Percentiles rank a stretch among this genome's conserved stretches.
These are phyloP conservation scores for Actinidia polygama DNA, from an alignment of 179 eudicot species.

Conservation along the genomic window DNA sequence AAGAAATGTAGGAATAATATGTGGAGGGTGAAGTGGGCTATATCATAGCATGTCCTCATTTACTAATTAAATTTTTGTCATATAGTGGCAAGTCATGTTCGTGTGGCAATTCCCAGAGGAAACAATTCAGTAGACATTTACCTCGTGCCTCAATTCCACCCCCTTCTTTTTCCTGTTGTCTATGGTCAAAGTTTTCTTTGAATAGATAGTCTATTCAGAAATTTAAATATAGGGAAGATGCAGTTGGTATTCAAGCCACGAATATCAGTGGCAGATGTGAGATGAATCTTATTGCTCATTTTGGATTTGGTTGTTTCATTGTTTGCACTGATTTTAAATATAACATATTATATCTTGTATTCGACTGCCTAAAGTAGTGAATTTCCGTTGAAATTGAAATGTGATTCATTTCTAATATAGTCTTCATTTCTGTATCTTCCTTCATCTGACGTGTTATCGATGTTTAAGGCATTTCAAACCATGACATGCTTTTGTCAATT, in stretches of 20 bases:
- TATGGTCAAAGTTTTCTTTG: too few species aligned
- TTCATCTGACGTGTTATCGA: slow-evolving; percentile 10
- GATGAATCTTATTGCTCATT: not conserved
- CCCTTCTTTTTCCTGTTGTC: not conserved
- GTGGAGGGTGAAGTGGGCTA: not conserved
- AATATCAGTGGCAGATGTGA: not conserved
- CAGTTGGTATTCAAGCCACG: not conserved
- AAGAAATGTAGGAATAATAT: not conserved
- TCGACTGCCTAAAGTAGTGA: not conserved
- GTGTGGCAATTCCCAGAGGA: not conserved
- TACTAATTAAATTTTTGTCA: not conserved
- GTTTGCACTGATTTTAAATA: not conserved
- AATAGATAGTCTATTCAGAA: not conserved
- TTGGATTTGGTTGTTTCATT: not conserved
- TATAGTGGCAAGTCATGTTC: not conserved
- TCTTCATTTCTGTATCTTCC: not conserved
- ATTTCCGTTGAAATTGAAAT: not conserved
- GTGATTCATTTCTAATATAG: not conserved
- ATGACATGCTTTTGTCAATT: slow-evolving; percentile 26
- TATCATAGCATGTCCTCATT: not conserved
- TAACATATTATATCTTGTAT: not conserved
- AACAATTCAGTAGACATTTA: slow-evolving; percentile 11
- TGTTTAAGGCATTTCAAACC: slow-evolving; percentile 4
- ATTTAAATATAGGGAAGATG: not conserved
- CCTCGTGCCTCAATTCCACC: not conserved